phyloP scores from a whole-genome alignment of 1,284 basidiomycete species.

The Papiliotrema laurentii region DNA sequence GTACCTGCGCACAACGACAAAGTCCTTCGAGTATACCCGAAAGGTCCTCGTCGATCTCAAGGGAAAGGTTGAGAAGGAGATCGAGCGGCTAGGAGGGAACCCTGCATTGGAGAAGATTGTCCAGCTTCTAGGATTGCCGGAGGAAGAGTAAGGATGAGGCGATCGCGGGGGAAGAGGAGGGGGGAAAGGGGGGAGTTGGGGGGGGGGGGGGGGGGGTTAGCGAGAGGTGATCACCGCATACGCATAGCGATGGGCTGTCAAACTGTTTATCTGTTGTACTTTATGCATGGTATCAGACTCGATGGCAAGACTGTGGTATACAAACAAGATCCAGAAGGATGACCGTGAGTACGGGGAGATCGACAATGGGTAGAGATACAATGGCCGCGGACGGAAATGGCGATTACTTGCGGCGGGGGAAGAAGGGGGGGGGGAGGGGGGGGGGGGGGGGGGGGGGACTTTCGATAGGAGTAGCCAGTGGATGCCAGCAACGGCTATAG shows the following conservation, averaged over 20 bases:
- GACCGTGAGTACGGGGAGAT: too few relatives aligned
- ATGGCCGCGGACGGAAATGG: neutral
- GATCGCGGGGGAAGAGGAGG: too few relatives aligned
- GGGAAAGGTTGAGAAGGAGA: conserved; percentile 39
- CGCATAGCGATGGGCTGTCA: too few relatives aligned
- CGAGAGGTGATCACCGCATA: too few relatives aligned
- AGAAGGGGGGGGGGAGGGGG: neutral
- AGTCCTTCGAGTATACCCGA: conserved; percentile 71
- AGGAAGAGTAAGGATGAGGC: too few relatives aligned
- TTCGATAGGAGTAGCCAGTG: neutral
- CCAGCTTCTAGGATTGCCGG: conserved; percentile 21
- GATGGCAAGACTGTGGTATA: too few relatives aligned
- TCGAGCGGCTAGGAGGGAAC: conserved; percentile 43
- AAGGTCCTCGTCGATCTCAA: conserved; percentile 59
- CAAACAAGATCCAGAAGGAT: too few relatives aligned
- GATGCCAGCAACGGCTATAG: neutral
- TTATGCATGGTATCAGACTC: too few relatives aligned
- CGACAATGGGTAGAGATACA: too few relatives aligned
- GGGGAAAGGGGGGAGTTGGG: too few relatives aligned
- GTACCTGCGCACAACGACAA: conserved; percentile 66
- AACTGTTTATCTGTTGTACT: neutral
- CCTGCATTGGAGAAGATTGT: conserved; percentile 36
- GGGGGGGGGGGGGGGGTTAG: too few relatives aligned
- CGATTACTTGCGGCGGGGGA: neutral
- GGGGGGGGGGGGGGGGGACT: neutral